Conservation (phyloP, 768 basidiomycete species). For the Dioszegia crocea region DNA sequence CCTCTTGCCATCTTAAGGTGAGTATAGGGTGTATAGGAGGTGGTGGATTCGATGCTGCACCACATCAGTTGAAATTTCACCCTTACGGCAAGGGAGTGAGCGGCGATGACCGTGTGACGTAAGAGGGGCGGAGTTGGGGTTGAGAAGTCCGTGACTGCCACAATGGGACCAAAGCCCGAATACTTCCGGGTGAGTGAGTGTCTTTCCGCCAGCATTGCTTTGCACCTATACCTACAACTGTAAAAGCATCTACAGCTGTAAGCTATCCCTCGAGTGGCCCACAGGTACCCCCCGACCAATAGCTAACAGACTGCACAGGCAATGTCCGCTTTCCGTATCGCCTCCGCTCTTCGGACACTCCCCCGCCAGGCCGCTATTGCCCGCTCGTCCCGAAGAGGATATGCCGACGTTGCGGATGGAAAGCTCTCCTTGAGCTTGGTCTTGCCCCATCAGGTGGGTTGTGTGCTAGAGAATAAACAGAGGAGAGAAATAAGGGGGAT, state of each 20-base stretch:
- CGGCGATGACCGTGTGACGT: no score
- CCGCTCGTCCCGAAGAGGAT: conserved; percentile 58
- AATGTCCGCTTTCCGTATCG: conserved; percentile 28
- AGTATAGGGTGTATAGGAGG: background rate
- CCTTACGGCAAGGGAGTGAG: no score
- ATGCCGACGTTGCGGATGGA: conserved; percentile 77
- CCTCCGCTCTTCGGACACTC: conserved; percentile 30
- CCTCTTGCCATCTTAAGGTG: background rate
- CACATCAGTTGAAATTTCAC: background rate
- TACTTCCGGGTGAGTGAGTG: conserved; percentile 3
- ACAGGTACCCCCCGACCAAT: background rate
- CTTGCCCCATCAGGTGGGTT: conserved; percentile 85
- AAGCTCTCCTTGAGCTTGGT: conserved; percentile 90
- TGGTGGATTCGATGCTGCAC: background rate
- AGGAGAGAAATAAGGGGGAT: background rate
- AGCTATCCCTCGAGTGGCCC: background rate
- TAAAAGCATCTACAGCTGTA: background rate
- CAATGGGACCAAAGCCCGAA: background rate
- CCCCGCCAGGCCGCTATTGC: conserved; percentile 28
- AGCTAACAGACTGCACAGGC: conserved; percentile 4
- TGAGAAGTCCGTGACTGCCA: background rate
- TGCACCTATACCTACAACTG: background rate
- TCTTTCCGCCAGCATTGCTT: background rate
- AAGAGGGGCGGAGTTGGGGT: background rate
- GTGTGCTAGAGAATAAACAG: background rate